phyloP scores from a whole-genome alignment of 768 basidiomycete genomes.

The Xerocomellus amylosporus region DNA sequence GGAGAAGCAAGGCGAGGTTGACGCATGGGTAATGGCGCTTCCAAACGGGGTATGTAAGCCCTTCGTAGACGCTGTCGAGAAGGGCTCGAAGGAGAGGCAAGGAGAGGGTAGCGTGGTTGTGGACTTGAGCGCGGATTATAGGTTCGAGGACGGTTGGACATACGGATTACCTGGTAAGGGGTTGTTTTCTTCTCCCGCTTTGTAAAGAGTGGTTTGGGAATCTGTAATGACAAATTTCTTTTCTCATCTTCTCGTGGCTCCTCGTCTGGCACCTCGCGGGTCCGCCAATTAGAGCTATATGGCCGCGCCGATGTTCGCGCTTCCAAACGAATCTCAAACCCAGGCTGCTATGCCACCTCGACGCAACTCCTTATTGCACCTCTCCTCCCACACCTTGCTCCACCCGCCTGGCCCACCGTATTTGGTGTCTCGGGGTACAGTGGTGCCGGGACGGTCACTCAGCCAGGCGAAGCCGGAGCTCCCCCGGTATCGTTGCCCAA shows the following conservation, averaged over 20 bases:
- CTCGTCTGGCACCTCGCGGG: not conserved
- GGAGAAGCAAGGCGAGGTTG: slow-evolving; percentile 87
- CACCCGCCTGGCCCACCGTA: slow-evolving; percentile 67
- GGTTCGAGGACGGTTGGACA: slow-evolving; percentile 94
- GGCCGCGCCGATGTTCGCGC: slow-evolving; percentile 62
- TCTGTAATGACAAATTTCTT: slow-evolving; percentile 36
- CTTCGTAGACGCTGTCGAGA: slow-evolving; percentile 92
- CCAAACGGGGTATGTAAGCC: slow-evolving; percentile 98
- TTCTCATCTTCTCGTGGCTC: slow-evolving; percentile 26
- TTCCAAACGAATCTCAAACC: slow-evolving; percentile 91
- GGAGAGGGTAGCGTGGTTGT: slow-evolving; percentile 67
- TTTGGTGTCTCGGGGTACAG: slow-evolving; percentile 95
- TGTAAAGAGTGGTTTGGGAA: slow-evolving; percentile 35
- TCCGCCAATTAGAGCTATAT: slow-evolving; percentile 69
- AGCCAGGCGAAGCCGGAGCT: slow-evolving; percentile 57
- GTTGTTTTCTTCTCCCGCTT: slow-evolving; percentile 27
- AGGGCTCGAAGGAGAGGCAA: slow-evolving; percentile 57
- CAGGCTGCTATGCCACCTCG: slow-evolving; percentile 96
- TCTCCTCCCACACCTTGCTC: slow-evolving; percentile 66
- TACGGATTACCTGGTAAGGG: slow-evolving; percentile 98
- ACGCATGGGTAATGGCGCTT: slow-evolving; percentile 98
- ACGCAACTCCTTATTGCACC: slow-evolving; percentile 91
- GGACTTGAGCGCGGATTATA: slow-evolving; percentile 91
- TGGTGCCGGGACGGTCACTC: slow-evolving; percentile 86
- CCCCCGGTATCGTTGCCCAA: slow-evolving; percentile 78